Base-by-base conservation (phyloP, 1,139 yeast species). In the Debaryomycetaceae sp. region DNA sequence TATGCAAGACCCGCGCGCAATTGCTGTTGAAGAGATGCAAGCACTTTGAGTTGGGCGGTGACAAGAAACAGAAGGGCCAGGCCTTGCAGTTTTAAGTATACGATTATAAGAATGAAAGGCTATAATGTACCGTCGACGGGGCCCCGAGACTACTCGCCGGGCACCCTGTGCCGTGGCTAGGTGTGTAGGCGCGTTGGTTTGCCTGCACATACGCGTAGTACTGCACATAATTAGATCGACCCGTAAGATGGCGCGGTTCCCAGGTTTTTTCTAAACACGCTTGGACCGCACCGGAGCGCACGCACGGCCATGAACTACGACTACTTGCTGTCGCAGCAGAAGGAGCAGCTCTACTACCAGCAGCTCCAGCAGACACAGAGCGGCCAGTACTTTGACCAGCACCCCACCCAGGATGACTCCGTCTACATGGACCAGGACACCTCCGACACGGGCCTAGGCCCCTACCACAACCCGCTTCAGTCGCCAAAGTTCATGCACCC, bases 1-100 rank as follows among this genome's bases (percentile, higher is more conserved):
- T 67, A 58, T 90, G 99, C 76, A 92, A 90, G 86, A 82, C 96
- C 75, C 90, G 86, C 82, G 82, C 93, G 60, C 98, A 92, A 77
- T 78, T 92, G 53, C 64, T 95, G 43, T 77, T 90, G 69, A 90
- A 90, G 93, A 85, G 98, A 79, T 90, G 98, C 80, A 92, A 90
- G 90, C 98, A 92, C 77, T 92, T 90, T 71, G 99, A 90, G 77
- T 86, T 90, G 67, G 98, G 98, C 78, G 98, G 98, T 77, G 98
- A 90, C 79, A 90, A 83, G 85, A 92, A 90, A 77, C 97, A 90
- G 76, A 90, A 90, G 87, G 98, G 97, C 67, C 92, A 80, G 72
- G 95, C 95, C 65, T 77, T 83, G 67, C 94, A 83, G 76, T 83
- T 83, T 69, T 83, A 78, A 76, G 34, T 27, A n/a, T n/a, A n/a